Base-by-base conservation (phyloP, 1,139 yeast genomes). In the Candida tetrigidarum region DNA sequence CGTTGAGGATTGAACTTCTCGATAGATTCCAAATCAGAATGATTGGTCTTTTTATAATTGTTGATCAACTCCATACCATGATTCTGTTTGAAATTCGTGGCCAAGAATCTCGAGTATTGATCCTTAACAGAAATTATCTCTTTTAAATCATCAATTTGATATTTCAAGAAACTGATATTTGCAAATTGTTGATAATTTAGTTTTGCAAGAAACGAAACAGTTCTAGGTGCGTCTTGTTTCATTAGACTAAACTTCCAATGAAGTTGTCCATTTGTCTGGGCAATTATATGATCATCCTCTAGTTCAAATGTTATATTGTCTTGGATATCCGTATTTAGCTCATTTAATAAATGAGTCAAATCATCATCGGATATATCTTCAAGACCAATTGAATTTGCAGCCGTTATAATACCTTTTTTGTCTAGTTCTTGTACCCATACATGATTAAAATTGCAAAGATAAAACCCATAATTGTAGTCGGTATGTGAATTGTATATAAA, bases 61-160 rank as follows among this genome's bases (percentile, higher is more conserved):
- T 56, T 55, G 19, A 72, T 56, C 43, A 69, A 55, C 43, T 67
- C 71, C 18, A 59, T 55, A 3, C 76, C 76, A 50, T 71, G 70
- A 33, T 69, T 57, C 3, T 67, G 64, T 44, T 60, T 63, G 51
- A 70, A 68, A 55, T 72, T 72, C 44, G 69, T 75, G 22, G 59
- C 52, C 32, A 74, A 54, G 42, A 68, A 71, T 48, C 55, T 54
- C 15, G 60, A 62, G 45, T 68, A 74, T 25, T 62, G 60, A 44
- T 74, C 79, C 47, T 71, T 71, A 5, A 51, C 54, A 1, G 50
- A 48, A 2, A 74, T 49, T 4, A 62, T 44, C 9, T 50, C 52
- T 25, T 62, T 57, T 32, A 74, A 50, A 16, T 56, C 51, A 2
- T 50, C 44, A n/a, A 62, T 48, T 45, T 64, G 58, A 28, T 51